phyloP scores from a whole-genome alignment of 2,329 filamentous ascomycete genomes.

The Aspergillus fructus region DNA sequence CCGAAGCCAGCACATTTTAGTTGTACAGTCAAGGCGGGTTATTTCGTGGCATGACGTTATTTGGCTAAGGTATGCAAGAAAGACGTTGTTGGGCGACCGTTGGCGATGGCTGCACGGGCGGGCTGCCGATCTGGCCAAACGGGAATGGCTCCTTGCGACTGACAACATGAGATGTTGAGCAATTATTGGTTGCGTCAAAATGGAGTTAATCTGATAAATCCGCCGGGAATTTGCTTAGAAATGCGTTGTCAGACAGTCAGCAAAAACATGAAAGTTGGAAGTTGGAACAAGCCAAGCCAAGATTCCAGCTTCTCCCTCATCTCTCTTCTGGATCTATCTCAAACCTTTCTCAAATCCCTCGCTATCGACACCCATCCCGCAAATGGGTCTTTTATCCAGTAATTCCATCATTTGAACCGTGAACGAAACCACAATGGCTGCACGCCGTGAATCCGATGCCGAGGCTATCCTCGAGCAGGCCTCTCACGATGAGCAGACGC shows the following conservation, averaged over 20 bases:
- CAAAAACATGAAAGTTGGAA: background rate
- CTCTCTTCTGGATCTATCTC: background rate
- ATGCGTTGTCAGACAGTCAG: constrained; percentile 3
- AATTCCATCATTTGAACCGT: background rate
- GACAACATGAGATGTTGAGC: background rate
- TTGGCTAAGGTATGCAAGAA: background rate
- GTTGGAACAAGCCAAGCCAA: background rate
- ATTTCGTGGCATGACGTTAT: background rate
- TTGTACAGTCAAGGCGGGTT: background rate
- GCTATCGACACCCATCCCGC: background rate
- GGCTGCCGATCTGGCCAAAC: background rate
- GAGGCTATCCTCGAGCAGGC: constrained; percentile 6
- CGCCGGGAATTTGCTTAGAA: constrained; percentile 7
- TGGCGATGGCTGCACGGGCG: background rate
- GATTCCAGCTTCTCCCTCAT: background rate
- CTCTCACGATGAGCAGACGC: constrained; percentile 17
- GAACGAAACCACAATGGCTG: constrained; percentile 5
- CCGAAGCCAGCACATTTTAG: background rate
- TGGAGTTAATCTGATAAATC: constrained; percentile 5
- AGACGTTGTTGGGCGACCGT: background rate
- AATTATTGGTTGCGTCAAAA: constrained; percentile 1
- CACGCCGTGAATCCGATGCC: background rate
- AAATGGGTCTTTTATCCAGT: background rate
- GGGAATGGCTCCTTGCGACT: background rate
- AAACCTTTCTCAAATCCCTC: background rate